Evolutionary conservation across 345 rosid genomes (phyloP), one percentile per base, ranked within the genome.

Genomic region (Hibiscus mutabilis): DNA sequence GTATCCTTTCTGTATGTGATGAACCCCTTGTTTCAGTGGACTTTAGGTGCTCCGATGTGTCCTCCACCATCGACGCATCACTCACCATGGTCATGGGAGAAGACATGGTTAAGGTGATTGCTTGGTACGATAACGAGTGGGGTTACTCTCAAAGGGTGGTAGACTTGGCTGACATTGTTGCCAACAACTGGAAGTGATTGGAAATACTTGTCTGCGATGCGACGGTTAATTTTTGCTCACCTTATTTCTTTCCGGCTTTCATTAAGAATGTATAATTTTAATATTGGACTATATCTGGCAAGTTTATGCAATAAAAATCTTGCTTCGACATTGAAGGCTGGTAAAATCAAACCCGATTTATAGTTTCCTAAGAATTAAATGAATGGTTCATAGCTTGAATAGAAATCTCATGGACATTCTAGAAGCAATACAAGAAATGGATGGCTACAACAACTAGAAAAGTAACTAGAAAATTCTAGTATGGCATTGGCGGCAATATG

Each of bases 21-120:
- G 97, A 89, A 85, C 98, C 98, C 2, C 92, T 93, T 0, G 98
- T 93, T 40, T 93, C 98, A 0, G 93, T 89, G 0, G 98, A 89
- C 76, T 91, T 93, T 85, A 82, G 98, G 84, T 93, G 98, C 87
- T 80, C 85, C 0, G 98, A 93, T 74, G 96, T 87, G 15, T 88
- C 93, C 13, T 85, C 95, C n/a, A 86, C 95, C 1, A 87, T 91
- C n/a, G 98, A 93, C 71, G 82, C 97, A 40, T 88, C 96, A 0
- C 88, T 91, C 42, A 91, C 98, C 51, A 82, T 94, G 94, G 98
- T 94, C n/a, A 94, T 94, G 98, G 98, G 98, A 66, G 98, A 94
- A 73, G 98, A 89, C 79, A 87, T 94, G 97, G 93, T 94, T 59
- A 94, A 94, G 83, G 97, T 94, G 69, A 90, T 94, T 75, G 98